Base-by-base conservation (phyloP, 768 basidiomycete genomes). In the Tricholomella constricta region DNA sequence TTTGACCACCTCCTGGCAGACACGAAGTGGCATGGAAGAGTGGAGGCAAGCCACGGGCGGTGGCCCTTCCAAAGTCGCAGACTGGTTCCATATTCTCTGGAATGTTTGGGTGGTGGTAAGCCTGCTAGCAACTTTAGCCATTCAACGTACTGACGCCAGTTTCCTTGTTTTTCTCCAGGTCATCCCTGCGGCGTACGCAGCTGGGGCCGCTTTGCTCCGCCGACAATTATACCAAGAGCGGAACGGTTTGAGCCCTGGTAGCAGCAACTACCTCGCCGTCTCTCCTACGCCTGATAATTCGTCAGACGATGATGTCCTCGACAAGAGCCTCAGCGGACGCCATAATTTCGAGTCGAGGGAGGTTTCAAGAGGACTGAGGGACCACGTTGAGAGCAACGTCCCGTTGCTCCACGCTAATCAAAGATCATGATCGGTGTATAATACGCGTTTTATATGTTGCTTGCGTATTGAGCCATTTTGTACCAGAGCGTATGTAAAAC, bases 61-160 rank as follows among this genome's bases (percentile, higher is more conserved):
- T 6, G 67, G 70, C 22, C n/a, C n/a, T n/a, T n/a, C n/a, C n/a
- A n/a, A n/a, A n/a, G 63, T 74, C 22, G 64, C 73, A 9, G 61
- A 56, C 29, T 75, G 72, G 74, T 72, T 67, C 45, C 68, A 69
- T 54, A 67, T 69, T 22, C 54, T 78, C 11, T 81, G 80, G 75
- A 69, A 71, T 2, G 66, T 67, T 9, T 82, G 79, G 80, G 71
- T 70, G 23, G 57, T 76, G 40, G 80, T 80, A 67, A 55, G 79
- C 67, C 45, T 36, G 7, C 10, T 56, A 29, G 26, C 52, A 50
- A 11, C n/a, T n/a, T n/a, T n/a, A n/a, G n/a, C n/a, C n/a, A n/a
- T n/a, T n/a, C n/a, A n/a, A n/a, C n/a, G n/a, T n/a, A n/a, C 31
- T 32, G 31, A 10, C 9, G 31, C 31, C 9, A 9, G 3, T 10